These are phyloP conservation scores for Botrytis galanthina DNA, from an alignment of 2,329 filamentous ascomycete species.

Conservation along the genomic window DNA sequence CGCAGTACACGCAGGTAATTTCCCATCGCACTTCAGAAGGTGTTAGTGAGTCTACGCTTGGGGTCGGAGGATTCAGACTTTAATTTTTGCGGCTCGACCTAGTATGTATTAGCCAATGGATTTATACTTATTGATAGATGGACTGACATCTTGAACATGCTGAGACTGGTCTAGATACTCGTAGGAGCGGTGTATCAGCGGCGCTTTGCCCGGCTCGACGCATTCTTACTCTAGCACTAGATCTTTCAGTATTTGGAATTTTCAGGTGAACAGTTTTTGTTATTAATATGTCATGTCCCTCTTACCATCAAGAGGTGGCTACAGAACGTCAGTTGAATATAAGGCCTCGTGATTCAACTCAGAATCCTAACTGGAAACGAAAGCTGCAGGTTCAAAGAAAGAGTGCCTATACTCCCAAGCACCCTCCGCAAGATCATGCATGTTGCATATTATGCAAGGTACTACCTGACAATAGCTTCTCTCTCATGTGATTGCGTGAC, in stretches of 20 bases:
- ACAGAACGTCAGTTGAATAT: slow-evolving; percentile 5
- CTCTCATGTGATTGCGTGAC: background rate
- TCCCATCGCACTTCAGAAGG: slow-evolving; percentile 74
- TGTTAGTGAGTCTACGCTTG: slow-evolving; percentile 26
- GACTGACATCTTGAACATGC: slow-evolving; percentile 71
- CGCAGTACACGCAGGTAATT: slow-evolving; percentile 89
- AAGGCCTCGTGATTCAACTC: background rate
- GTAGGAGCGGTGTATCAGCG: slow-evolving; percentile 54
- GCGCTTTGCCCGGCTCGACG: slow-evolving; percentile 29
- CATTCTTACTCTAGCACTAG: slow-evolving; percentile 24
- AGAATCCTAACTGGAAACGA: background rate
- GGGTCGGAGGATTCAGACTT: slow-evolving; percentile 48
- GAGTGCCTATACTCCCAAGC: background rate
- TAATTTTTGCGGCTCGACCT: slow-evolving; percentile 89
- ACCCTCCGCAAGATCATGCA: background rate
- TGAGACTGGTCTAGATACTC: slow-evolving; percentile 75
- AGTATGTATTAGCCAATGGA: slow-evolving; percentile 7
- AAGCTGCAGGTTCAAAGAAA: background rate
- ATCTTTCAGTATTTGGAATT: background rate
- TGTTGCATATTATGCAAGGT: slow-evolving; percentile 12
- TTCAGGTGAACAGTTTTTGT: background rate
- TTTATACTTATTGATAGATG: background rate
- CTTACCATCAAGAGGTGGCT: background rate
- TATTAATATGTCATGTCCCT: background rate
- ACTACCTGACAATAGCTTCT: background rate